Conservation (phyloP, 176 grass and related monocot genomes). For the Themeda triandra region DNA sequence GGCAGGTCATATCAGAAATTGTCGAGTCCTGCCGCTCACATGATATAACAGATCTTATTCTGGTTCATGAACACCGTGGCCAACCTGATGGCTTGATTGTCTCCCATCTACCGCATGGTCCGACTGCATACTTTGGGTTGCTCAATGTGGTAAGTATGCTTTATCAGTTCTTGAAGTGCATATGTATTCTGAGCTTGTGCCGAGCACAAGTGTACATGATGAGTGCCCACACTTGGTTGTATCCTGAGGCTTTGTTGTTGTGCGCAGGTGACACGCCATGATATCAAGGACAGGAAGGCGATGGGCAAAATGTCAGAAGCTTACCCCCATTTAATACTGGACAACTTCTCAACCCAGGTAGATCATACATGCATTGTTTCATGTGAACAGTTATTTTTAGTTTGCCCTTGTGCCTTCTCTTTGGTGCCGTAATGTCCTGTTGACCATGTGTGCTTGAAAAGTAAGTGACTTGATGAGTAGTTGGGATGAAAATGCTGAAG, state of each 20-base stretch:
- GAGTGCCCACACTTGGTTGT: background rate
- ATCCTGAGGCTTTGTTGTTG: background rate
- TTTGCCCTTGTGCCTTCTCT: background rate
- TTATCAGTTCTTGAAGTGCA: background rate
- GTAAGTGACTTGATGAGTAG: background rate
- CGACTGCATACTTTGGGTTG: constrained; percentile 88
- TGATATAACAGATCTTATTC: constrained; percentile 88
- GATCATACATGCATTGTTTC: background rate
- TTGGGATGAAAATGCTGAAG: background rate
- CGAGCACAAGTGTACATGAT: background rate
- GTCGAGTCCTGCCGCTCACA: constrained; percentile 71
- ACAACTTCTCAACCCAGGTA: constrained; percentile 81
- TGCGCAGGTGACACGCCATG: constrained; percentile 73
- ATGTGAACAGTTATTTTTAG: background rate
- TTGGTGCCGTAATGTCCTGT: background rate
- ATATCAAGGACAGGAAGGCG: constrained; percentile 88
- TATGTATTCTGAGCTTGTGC: background rate
- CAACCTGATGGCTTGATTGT: constrained; percentile 90
- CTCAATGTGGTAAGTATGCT: constrained; percentile 82
- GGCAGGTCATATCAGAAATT: constrained; percentile 89
- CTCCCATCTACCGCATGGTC: constrained; percentile 82
- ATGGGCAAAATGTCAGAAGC: constrained; percentile 95
- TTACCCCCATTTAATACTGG: constrained; percentile 87
- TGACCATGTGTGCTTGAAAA: background rate
- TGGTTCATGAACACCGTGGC: constrained; percentile 92